phyloP scores from a whole-genome alignment of 352 stramenopile genomes.

The Plasmopara halstedii region DNA sequence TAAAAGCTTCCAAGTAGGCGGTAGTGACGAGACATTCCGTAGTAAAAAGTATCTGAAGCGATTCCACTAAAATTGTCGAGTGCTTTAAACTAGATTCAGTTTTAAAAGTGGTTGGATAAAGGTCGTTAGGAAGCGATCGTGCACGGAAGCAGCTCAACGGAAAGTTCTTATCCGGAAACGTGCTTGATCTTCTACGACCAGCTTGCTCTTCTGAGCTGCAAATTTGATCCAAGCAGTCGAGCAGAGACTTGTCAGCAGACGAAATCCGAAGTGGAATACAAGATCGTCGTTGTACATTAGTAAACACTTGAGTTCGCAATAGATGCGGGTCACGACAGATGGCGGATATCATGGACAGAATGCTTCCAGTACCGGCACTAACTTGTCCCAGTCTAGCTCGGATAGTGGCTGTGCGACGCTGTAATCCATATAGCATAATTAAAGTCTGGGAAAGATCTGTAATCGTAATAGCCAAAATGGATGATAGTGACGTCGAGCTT shows the following conservation, averaged over 20 bases:
- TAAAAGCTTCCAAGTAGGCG: constrained; percentile 6
- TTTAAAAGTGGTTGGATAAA: not conserved
- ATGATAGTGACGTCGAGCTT: not conserved
- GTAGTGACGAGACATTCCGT: constrained; percentile 4
- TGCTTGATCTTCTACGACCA: not conserved
- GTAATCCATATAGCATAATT: constrained; percentile 10
- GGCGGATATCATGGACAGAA: not conserved
- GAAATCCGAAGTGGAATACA: not conserved
- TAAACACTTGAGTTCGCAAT: not conserved
- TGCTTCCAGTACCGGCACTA: not conserved
- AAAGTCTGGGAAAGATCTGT: constrained; percentile 10
- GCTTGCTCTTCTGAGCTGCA: not conserved
- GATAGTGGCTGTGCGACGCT: constrained; percentile 3
- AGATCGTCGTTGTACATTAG: not conserved
- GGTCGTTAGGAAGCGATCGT: not conserved
- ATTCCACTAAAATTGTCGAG: not conserved
- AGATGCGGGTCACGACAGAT: not conserved
- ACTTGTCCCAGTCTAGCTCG: not conserved
- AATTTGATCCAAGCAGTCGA: not conserved
- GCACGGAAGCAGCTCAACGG: not conserved
- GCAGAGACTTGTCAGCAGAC: not conserved
- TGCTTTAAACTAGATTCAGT: not conserved
- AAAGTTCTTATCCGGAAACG: not conserved
- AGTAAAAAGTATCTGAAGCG: constrained; percentile 1
- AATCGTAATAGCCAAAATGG: constrained; percentile 8